Percentiles rank a stretch among this genome's conserved stretches.
Evolutionary conservation across 2,329 filamentous ascomycete species (phyloP).

Genomic region (Pestalotiopsis sp.): DNA sequence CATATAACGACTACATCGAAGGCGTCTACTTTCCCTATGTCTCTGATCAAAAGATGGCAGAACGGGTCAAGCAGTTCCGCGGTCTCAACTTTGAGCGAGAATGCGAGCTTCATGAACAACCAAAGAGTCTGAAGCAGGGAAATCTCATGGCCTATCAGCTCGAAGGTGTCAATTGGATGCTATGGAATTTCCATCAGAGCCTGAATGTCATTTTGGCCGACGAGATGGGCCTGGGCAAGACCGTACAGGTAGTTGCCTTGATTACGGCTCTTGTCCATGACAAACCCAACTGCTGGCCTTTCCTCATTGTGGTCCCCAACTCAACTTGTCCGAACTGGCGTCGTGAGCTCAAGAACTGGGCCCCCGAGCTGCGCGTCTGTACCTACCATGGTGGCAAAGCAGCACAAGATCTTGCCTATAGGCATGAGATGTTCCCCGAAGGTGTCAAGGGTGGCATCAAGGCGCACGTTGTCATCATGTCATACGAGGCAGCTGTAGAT

Average conservation of each 20-base stretch:
- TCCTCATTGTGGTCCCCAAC: conserved; percentile 91
- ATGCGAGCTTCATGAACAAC: conserved; percentile 72
- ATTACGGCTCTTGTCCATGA: conserved; percentile 74
- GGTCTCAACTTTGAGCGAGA: conserved; percentile 65
- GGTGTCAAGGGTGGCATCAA: conserved; percentile 69
- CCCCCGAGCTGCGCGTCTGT: conserved; percentile 83
- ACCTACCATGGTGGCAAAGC: conserved; percentile 82
- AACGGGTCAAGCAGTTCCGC: conserved; percentile 71
- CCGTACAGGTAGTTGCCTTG: conserved; percentile 86
- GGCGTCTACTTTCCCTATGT: conserved; percentile 71
- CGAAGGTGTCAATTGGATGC: conserved; percentile 92
- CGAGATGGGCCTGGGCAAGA: conserved; percentile 98
- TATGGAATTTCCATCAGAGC: conserved; percentile 82
- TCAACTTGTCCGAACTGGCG: conserved; percentile 98
- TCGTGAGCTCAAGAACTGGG: conserved; percentile 93
- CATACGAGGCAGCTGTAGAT: conserved; percentile 86
- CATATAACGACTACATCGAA: conserved; percentile 84
- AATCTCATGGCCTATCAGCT: conserved; percentile 92
- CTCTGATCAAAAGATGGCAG: conserved; percentile 61
- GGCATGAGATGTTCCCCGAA: conserved; percentile 83
- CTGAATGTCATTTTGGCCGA: conserved; percentile 92
- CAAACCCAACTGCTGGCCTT: conserved; percentile 80
- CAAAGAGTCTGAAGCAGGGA: conserved; percentile 72
- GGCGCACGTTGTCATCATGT: conserved; percentile 92
- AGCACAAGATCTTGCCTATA: conserved; percentile 75